Evolutionary conservation across 441 rosid genomes (phyloP).

Genomic region (Arabidopsis hybrid): DNA sequence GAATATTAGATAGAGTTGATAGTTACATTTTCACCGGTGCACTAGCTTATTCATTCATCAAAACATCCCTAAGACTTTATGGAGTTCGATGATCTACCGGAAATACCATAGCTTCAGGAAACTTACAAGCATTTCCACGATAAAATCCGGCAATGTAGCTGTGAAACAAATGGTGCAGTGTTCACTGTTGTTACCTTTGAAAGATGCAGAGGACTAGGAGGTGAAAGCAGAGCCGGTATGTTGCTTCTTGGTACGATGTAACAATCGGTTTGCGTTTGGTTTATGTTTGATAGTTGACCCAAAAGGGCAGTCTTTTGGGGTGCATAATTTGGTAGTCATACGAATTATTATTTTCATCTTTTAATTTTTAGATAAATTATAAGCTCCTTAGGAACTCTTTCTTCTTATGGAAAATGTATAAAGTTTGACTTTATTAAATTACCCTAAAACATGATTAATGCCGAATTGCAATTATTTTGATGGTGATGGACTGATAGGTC

Average conservation of each 20-base stretch:
- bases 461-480: conserved; percentile 38
- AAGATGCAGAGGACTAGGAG: conserved; percentile 4
- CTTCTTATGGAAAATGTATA: background rate
- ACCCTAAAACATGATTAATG: conserved; percentile 26
- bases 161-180: conserved; percentile 10
- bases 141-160: background rate
- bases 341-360: background rate
- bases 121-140: conserved; percentile 8
- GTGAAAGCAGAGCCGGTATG: conserved; percentile 29
- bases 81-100: conserved; percentile 51
- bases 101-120: conserved; percentile 13
- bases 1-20: conserved; percentile 89
- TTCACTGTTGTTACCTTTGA: conserved; percentile 8
- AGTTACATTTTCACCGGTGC: conserved; percentile 97
- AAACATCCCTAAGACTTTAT: conserved; percentile 68
- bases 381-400: background rate
- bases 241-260: conserved; percentile 28
- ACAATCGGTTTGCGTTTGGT: conserved; percentile 27
- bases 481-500: conserved; percentile 32
- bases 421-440: conserved; percentile 23
- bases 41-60: conserved; percentile 84
- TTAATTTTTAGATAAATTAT: background rate
- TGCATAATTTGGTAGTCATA: conserved; percentile 16
- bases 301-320: background rate
- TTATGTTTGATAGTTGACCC: conserved; percentile 25